Evolutionary conservation across 768 basidiomycete genomes (phyloP).

Genomic region (Leccinum imitatum): DNA sequence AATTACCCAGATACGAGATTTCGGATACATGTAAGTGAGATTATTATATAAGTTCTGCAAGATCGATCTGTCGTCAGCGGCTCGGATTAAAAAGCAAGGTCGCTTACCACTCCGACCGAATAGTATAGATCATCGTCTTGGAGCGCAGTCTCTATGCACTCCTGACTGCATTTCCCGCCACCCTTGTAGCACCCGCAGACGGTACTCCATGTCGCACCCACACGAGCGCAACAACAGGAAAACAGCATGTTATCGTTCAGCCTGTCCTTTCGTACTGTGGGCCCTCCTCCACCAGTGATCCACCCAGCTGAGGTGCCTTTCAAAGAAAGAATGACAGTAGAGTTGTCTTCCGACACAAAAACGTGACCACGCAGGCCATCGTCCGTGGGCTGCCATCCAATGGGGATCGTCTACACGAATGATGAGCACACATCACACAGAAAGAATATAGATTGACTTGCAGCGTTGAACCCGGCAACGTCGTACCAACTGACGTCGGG

Average conservation of each 20-base stretch:
- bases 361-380: conserved; percentile 92
- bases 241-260: conserved; percentile 94
- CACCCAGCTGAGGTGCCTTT: conserved; percentile 87
- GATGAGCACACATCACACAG: background rate
- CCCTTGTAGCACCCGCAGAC: conserved; percentile 88
- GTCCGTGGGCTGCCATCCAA: conserved; percentile 89
- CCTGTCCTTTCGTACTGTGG: conserved; percentile 87
- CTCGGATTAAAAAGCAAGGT: background rate
- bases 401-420: conserved; percentile 54
- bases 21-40: conserved; percentile 85
- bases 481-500: conserved; percentile 70
- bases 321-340: conserved; percentile 82
- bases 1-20: conserved; percentile 85
- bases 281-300: conserved; percentile 72
- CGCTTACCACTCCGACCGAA: conserved; percentile 72
- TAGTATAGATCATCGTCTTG: conserved; percentile 87
- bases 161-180: conserved; percentile 71
- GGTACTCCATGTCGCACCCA: conserved; percentile 92
- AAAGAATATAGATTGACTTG: conserved; percentile 27
- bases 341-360: conserved; percentile 81
- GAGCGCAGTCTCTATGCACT: conserved; percentile 77
- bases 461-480: conserved; percentile 62
- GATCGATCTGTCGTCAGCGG: background rate
- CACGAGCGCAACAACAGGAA: conserved; percentile 93
- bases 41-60: conserved; percentile 88